Base-by-base conservation (phyloP, 2,329 filamentous ascomycete genomes). In the Didymellaceae sp. region DNA sequence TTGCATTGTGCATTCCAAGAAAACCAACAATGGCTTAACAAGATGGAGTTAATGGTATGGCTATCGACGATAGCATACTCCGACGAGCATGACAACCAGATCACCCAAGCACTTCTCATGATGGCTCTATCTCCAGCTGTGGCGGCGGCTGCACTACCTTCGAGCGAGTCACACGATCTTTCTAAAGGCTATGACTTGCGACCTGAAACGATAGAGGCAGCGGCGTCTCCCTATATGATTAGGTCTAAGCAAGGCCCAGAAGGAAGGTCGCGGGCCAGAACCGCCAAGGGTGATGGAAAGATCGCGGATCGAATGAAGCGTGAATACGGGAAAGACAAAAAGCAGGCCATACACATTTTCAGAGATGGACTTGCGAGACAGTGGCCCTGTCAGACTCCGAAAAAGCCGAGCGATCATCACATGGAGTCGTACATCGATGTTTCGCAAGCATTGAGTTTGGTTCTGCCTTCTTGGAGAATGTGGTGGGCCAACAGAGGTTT, bases 61-160 rank as follows among this genome's bases (percentile, higher is more conserved):
- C 14, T 38, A 5, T n/a, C n/a, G 13, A 38, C 21, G 7, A 38
- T 38, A 22, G 35, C 35, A 10, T 38, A 38, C 40, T 46, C 62
- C 1, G 13, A 54, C 10, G 17, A 46, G 4, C 61, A 57, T 1
- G 59, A 71, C 16, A 61, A 65, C 58, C 14, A 54, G 33, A 17
- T 55, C 2, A 51, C 72, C 13, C 58, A 70, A 33, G 44, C 61
- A 11, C 26, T 71, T 7, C 46, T 49, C 1, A 59, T 61, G 1
- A 63, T 69, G 6, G 66, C 50, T 13, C 45, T 39, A 14, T n/a
- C 50, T 6, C 49, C n/a, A 8, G 35, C 48, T 1, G 9, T 65
- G 1, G 42, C 45, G 3, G 31, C 45, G 3, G 24, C 62, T 5
- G 14, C 37, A 2, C 45, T 55, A 16, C 66, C 67, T 17, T 1